These are phyloP conservation scores for Pelargonium fulgidum DNA, from an alignment of 441 rosid genomes.

Conservation along the genomic window DNA sequence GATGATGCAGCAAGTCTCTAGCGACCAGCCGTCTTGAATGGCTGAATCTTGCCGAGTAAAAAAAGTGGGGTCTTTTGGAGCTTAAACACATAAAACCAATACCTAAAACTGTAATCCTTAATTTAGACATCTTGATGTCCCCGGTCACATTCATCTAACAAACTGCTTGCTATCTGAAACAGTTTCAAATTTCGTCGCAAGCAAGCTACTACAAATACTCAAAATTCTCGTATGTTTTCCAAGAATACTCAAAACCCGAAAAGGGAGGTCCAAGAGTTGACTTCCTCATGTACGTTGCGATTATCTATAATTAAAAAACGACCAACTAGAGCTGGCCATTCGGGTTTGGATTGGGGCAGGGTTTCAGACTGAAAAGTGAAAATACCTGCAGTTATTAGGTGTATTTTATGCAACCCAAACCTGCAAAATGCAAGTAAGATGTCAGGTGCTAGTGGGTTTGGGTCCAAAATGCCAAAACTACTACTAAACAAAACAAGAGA, in stretches of 20 bases:
- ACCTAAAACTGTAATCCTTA: not conserved
- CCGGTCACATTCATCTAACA: not conserved
- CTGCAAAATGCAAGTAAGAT: too few relatives aligned
- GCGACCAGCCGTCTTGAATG: not conserved
- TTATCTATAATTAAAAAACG: not conserved
- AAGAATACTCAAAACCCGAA: not conserved
- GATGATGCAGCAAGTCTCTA: constrained; percentile 10
- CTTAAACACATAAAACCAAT: not conserved
- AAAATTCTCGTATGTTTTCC: not conserved
- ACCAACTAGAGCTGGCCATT: too few relatives aligned
- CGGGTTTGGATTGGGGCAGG: too few relatives aligned
- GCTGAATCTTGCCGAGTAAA: not conserved
- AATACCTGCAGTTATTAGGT: too few relatives aligned
- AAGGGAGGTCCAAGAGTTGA: not conserved
- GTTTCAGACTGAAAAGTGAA: too few relatives aligned
- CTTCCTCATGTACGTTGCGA: not conserved
- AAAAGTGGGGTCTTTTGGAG: not conserved
- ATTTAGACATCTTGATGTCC: not conserved
- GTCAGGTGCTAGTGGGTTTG: too few relatives aligned
- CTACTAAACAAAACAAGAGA: not conserved
- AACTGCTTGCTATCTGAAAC: not conserved
- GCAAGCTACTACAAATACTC: not conserved
- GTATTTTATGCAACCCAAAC: too few relatives aligned
- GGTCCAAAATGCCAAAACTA: too few relatives aligned
- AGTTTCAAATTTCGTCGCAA: not conserved